Evolutionary conservation across 2,329 filamentous ascomycete genomes (phyloP).

Genomic region (Colletotrichum melonis): DNA sequence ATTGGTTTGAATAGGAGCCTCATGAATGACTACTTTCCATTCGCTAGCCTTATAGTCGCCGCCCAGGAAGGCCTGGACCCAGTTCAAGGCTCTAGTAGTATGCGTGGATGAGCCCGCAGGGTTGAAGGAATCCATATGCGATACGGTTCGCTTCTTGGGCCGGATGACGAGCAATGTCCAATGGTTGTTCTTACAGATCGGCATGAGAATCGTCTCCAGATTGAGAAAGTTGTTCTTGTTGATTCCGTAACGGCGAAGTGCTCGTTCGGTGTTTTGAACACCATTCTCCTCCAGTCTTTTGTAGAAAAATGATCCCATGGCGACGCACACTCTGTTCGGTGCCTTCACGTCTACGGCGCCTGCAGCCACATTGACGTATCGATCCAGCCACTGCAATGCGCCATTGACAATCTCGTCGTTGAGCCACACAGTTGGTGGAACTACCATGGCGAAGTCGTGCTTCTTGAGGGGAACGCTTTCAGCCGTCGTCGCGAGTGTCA

Average conservation of each 20-base stretch:
- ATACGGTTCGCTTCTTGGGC: constrained; percentile 68
- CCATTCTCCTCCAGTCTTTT: constrained; percentile 62
- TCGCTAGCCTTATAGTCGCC: constrained; percentile 65
- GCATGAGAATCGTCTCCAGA: constrained; percentile 76
- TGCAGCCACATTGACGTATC: constrained; percentile 66
- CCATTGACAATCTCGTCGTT: constrained; percentile 83
- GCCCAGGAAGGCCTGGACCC: constrained; percentile 68
- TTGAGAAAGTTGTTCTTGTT: constrained; percentile 70
- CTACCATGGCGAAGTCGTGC: constrained; percentile 73
- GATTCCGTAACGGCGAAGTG: constrained; percentile 68
- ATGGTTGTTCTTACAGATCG: constrained; percentile 72
- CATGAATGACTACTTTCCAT: constrained; percentile 67
- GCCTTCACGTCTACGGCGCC: constrained; percentile 57
- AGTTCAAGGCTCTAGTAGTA: constrained; percentile 58
- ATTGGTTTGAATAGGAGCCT: constrained; percentile 71
- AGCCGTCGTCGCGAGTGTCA: constrained; percentile 26
- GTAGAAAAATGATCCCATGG: constrained; percentile 76
- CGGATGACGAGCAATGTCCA: constrained; percentile 80
- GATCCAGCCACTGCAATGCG: constrained; percentile 70
- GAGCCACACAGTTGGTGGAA: constrained; percentile 71
- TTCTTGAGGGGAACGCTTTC: constrained; percentile 42
- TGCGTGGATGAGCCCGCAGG: constrained; percentile 52
- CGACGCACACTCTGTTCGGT: constrained; percentile 68
- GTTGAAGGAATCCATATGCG: constrained; percentile 77
- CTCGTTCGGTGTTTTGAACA: constrained; percentile 60